Evolutionary conservation across 148 eudicot genomes (phyloP).

Genomic region (Drosera capensis): DNA sequence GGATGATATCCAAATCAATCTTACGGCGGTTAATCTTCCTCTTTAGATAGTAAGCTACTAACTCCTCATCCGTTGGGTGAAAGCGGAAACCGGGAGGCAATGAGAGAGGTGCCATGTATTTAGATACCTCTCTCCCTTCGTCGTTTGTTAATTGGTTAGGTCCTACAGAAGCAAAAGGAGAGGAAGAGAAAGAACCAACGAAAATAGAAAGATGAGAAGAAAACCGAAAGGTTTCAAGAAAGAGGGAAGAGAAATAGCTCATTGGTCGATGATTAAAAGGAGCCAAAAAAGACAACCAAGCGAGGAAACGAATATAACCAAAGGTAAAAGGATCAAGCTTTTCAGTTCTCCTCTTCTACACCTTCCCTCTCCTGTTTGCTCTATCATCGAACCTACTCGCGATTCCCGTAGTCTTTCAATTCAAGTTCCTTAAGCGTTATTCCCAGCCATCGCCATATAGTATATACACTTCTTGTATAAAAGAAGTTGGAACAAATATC

Average conservation of each 20-base stretch:
- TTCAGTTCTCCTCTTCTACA: slow-evolving; percentile 1
- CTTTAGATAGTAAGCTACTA: slow-evolving; percentile 69
- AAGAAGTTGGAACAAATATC: neutral
- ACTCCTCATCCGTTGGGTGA: slow-evolving; percentile 76
- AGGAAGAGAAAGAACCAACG: too few relatives aligned
- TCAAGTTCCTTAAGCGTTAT: slow-evolving; percentile 11
- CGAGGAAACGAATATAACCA: slow-evolving; percentile 19
- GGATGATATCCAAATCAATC: slow-evolving; percentile 68
- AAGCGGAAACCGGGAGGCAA: slow-evolving; percentile 83
- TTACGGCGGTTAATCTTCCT: slow-evolving; percentile 56
- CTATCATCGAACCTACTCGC: slow-evolving; percentile 9
- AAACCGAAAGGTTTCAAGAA: too few relatives aligned
- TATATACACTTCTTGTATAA: too few relatives aligned
- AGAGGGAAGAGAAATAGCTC: neutral
- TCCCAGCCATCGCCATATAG: neutral
- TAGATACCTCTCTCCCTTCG: neutral
- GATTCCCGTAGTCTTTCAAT: slow-evolving; percentile 18
- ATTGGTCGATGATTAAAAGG: neutral
- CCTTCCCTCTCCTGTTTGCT: slow-evolving; percentile 1
- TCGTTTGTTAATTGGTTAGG: neutral
- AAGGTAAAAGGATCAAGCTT: slow-evolving; percentile 15
- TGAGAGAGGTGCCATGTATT: slow-evolving; percentile 58
- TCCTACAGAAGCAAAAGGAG: neutral
- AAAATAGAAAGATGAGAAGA: neutral
- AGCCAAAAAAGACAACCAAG: neutral